These are phyloP conservation scores for Pyrenochaeta sp. DNA, from an alignment of 2,329 filamentous ascomycete genomes.

Conservation along the genomic window DNA sequence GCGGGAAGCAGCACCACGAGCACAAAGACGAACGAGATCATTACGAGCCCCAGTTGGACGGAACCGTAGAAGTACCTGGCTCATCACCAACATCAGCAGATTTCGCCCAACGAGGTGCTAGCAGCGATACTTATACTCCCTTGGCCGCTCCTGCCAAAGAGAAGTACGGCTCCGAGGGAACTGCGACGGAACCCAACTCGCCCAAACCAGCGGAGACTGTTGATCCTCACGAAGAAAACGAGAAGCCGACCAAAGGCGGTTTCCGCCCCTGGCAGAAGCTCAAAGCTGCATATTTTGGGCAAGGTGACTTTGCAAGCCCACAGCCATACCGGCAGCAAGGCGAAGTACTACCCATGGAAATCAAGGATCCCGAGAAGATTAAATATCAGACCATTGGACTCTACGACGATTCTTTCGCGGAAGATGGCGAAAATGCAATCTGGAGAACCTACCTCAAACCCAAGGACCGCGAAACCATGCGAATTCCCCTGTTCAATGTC, in stretches of 20 bases:
- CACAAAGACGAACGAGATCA: slow-evolving; percentile 18
- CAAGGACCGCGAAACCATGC: slow-evolving; percentile 85
- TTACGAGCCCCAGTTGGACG: slow-evolving; percentile 26
- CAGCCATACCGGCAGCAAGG: slow-evolving; percentile 52
- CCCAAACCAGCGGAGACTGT: slow-evolving; percentile 26
- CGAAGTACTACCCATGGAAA: slow-evolving; percentile 45
- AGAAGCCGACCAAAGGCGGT: slow-evolving; percentile 23
- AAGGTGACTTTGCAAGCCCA: slow-evolving; percentile 51
- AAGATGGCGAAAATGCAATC: slow-evolving; percentile 54
- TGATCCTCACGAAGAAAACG: slow-evolving; percentile 24
- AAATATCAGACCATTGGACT: slow-evolving; percentile 41
- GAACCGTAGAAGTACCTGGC: slow-evolving; percentile 23
- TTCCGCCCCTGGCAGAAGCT: slow-evolving; percentile 31
- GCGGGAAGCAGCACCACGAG: slow-evolving; percentile 16
- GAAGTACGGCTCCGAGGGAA: slow-evolving; percentile 31
- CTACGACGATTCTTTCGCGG: slow-evolving; percentile 38
- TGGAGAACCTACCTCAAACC: slow-evolving; percentile 86
- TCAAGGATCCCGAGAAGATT: slow-evolving; percentile 32
- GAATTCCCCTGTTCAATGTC: slow-evolving; percentile 63
- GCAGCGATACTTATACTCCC: slow-evolving; percentile 42
- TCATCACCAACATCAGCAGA: slow-evolving; percentile 39
- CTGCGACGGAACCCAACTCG: slow-evolving; percentile 28
- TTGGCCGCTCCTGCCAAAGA: slow-evolving; percentile 32
- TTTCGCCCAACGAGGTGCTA: slow-evolving; percentile 33
- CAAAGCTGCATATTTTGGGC: slow-evolving; percentile 29